Conservation (phyloP, 352 stramenopile species). For the Phytophthora europaea region DNA sequence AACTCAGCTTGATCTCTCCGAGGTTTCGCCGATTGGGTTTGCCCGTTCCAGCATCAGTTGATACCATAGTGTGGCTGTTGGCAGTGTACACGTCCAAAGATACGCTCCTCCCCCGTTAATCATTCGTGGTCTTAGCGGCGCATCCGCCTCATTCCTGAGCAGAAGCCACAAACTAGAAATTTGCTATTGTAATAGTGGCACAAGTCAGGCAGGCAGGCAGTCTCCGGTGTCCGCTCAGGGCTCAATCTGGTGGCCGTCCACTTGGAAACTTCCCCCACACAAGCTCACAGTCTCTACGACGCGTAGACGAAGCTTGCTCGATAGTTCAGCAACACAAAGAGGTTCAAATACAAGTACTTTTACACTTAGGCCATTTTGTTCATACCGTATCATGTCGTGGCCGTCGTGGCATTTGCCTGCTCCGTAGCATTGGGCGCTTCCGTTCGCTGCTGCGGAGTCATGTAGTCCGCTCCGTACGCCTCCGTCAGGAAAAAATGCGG, state of each 20-base stretch:
- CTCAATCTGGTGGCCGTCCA: conserved; percentile 1
- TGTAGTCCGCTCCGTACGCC: conserved; percentile 47
- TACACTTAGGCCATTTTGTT: not conserved
- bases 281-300: not conserved
- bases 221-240: not conserved
- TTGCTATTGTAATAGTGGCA: not conserved
- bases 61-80: conserved; percentile 4
- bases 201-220: not conserved
- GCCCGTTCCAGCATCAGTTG: not conserved
- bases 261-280: not conserved
- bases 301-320: conserved; percentile 1
- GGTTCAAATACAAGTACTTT: not conserved
- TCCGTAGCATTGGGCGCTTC: not conserved
- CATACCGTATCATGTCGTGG: not conserved
- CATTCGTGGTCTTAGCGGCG: not conserved
- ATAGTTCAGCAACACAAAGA: not conserved
- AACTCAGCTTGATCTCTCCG: not conserved
- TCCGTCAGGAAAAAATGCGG: conserved; percentile 39
- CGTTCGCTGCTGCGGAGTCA: conserved; percentile 25
- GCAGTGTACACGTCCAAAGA: conserved; percentile 3
- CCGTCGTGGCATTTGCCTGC: conserved; percentile 1
- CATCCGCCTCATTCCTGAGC: not conserved
- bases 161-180: not conserved
- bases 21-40: not conserved
- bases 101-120: not conserved